Base-by-base conservation (phyloP, 2,329 filamentous ascomycete genomes). In the Scedosporium boydii region DNA sequence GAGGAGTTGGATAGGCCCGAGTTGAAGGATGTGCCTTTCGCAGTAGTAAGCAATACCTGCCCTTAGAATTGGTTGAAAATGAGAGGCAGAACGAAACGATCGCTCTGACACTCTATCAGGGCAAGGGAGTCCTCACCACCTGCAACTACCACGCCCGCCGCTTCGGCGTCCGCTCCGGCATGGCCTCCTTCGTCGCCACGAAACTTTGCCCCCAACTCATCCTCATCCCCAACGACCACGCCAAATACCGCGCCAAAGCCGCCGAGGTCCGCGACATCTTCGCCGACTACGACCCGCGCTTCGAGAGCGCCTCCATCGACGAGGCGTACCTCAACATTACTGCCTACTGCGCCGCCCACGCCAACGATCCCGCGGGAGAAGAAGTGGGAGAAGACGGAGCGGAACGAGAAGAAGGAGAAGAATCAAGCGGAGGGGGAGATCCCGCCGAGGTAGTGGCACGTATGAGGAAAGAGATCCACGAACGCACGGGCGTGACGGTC, bases 281-380 rank as follows among this genome's bases (percentile, higher is more conserved):
- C 16, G 88, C 85, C 10, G 81, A 88, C n/a, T 99, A 98, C 70
- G 95, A 99, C 69, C 85, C 91, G 0, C 82, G 90, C 1, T 99
- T 96, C 68, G 91, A 98, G 73, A 96, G 90, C 68, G 91, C 93
- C 0, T 96, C 92, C 71, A 93, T 96, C 66, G 95, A 99, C 68
- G 95, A 99, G 73, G 95, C 95, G 0, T 99, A 97, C 71, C 79
- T 99, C 29, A 98, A 99, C 69, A 90, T 99, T 63, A 98, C 95
- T 0, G 79, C 87, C 59, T 98, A 96, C 71, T 96, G 93, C 70
- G 68, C 77, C 10, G 82, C 86, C 41, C 87, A 93, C 65, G 70
- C 82, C 10, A 16, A 42, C 26, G n/a, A n/a, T 5, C n/a, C n/a
- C 48, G 9, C 21, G 6, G 21, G 7, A 34, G 29, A 34, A 6